Base-by-base conservation (phyloP, 2,329 filamentous ascomycete genomes). In the Botrytis sinoallii region DNA sequence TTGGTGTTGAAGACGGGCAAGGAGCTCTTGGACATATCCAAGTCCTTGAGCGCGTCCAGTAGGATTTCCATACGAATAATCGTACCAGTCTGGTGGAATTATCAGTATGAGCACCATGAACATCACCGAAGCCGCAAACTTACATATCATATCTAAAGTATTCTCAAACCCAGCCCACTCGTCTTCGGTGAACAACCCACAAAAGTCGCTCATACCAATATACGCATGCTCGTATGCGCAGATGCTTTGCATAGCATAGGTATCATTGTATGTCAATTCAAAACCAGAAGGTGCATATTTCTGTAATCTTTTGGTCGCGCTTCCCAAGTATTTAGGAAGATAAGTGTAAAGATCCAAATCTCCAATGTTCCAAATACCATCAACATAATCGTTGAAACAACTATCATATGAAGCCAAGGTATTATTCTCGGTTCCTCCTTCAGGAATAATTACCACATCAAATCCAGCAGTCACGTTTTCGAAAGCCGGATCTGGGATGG, bases 41-140 rank as follows among this genome's bases (percentile, higher is more conserved):
- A 95, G 91, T 1, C 94, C 94, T 82, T 96, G 93, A 0, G 93
- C 93, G 6, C 93, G 89, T 0, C 92, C 94, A 18, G 97, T 87
- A 0, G 89, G 88, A 80, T 93, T 94, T n/a, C 94, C 94, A n/a
- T 88, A 87, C 16, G 91, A 89, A 81, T 91, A 94, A 72, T 91
- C 90, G 82, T 97, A 97, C 74, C 82, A 84, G 77, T 82, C 77
- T 78, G 8, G 5, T 35, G n/a, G 6, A 12, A 35, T 46, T 69
- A 18, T 73, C 35, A 73, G 64, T 25, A 67, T 29, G n/a, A 42
- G 22, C 1, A 10, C 12, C n/a, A 25, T n/a, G 2, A 20, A 35
- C 46, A n/a, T 67, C 2, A 14, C 12, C 7, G 18, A 1, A 32
- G n/a, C 16, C 48, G 48, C 18, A 74, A 82, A 84, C 79, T 82